These are phyloP conservation scores for Hibiscus syriacus DNA, from an alignment of 345 rosid genomes.

Conservation along the genomic window DNA sequence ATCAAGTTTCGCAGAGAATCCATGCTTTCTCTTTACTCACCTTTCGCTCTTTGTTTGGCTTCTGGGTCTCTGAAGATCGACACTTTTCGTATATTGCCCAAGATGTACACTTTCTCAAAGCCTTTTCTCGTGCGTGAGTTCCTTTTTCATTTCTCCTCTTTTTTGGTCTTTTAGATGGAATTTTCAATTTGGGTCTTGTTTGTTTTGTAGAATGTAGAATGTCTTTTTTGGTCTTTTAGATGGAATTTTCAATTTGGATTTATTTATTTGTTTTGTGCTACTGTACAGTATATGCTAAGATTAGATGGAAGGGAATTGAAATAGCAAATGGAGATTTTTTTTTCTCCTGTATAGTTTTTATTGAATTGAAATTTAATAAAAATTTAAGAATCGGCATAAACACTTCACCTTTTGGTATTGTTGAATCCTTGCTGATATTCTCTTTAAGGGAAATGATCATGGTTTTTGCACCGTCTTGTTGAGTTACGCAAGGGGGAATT, in stretches of 20 bases:
- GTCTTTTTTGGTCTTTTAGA: background rate
- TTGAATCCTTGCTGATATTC: background rate
- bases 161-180: background rate
- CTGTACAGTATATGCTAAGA: background rate
- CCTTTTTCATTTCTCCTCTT: background rate
- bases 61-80: conserved; percentile 66
- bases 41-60: conserved; percentile 63
- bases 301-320: background rate
- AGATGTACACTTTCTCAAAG: conserved; percentile 77
- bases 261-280: background rate
- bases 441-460: background rate
- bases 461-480: background rate
- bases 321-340: background rate
- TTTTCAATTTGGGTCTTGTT: conserved; percentile 5
- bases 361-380: background rate
- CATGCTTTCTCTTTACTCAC: conserved; percentile 58
- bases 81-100: conserved; percentile 69
- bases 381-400: background rate
- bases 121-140: conserved; percentile 85
- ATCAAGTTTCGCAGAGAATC: conserved; percentile 59
- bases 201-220: background rate
- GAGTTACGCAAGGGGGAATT: too few species aligned
- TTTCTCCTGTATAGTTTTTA: background rate
- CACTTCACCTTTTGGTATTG: background rate
- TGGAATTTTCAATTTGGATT: background rate